Evolutionary conservation across 176 grass and related monocot species (phyloP), one percentile per base, ranked within the genome.

Genomic region (Raddia guianensis): DNA sequence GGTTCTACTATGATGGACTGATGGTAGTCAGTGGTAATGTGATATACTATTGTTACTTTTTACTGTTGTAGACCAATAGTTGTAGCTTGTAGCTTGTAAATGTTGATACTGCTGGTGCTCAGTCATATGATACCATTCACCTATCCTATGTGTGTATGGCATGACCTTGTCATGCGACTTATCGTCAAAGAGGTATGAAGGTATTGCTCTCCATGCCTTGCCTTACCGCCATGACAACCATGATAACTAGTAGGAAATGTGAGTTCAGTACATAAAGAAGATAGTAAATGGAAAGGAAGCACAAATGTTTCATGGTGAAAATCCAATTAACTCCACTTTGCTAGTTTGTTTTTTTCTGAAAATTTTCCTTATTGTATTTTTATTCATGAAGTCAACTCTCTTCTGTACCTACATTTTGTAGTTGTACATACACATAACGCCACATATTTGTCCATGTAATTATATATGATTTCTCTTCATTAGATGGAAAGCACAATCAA

Each of bases 401-500:
- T 1, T 49, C 48, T 44, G 8, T 70, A 72, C 32, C 12, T 49
- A 0, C 58, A 50, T 16, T 60, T 71, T 42, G 47, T 82, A 12
- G 51, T 71, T 42, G 47, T 82, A 12, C 80, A 7, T 35, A 9
- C n/a, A 37, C 27, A n/a, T 49, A 57, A 57, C 59, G 66, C 27
- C 35, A 12, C 60, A 48, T 68, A 56, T 56, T 45, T 56, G 49
- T 74, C 54, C 21, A 65, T 85, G 56, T 76, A 57, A 58, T 66
- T 37, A 73, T 49, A 32, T n/a, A 52, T n/a, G 37, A 2, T 19
- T 66, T 82, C n/a, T 66, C 7, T 42, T 55, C 63, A 11, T 84
- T 58, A 91, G 84, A 98, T 99, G 96, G 92, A 90, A 55, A 84
- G 51, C 59, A 81, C 90, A 46, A 82, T 88, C 48, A 48, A 91